Conservation (phyloP, 163 green algal genomes). For the Chlorella variabilis region DNA sequence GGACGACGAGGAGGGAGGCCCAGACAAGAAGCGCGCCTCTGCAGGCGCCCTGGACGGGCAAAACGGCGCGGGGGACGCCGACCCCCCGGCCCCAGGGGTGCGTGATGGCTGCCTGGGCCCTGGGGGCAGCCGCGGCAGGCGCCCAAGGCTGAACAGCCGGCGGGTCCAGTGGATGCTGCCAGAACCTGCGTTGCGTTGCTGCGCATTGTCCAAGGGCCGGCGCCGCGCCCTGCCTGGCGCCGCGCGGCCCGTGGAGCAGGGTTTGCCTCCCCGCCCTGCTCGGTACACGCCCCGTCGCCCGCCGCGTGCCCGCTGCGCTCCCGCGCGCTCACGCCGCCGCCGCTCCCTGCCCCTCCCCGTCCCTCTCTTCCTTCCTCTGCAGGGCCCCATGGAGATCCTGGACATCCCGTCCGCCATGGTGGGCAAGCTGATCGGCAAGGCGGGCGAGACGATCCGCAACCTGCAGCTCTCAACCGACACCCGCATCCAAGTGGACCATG, state of each 20-base stretch:
- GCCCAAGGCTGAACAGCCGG: not conserved
- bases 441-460: slow-evolving; percentile 93
- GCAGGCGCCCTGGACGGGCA: slow-evolving; percentile 24
- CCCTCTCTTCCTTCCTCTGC: not conserved
- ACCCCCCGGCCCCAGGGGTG: not conserved
- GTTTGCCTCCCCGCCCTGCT: too few relatives aligned
- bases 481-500: slow-evolving; percentile 93
- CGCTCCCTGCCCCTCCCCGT: not conserved
- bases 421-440: slow-evolving; percentile 93
- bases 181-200: not conserved
- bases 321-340: too few relatives aligned
- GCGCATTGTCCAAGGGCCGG: slow-evolving; percentile 2
- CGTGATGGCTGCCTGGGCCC: not conserved
- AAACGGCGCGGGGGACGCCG: not conserved
- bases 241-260: too few relatives aligned
- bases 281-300: too few relatives aligned
- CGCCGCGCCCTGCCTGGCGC: too few relatives aligned
- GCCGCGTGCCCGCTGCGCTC: too few relatives aligned
- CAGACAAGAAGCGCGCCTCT: slow-evolving; percentile 40
- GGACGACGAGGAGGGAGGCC: slow-evolving; percentile 35
- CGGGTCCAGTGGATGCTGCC: too few relatives aligned
- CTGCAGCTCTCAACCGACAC: slow-evolving; percentile 79
- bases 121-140: not conserved
- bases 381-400: slow-evolving; percentile 40
- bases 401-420: slow-evolving; percentile 76